phyloP scores from a whole-genome alignment of 768 basidiomycete genomes.

The Pleurotus ostreatus region DNA sequence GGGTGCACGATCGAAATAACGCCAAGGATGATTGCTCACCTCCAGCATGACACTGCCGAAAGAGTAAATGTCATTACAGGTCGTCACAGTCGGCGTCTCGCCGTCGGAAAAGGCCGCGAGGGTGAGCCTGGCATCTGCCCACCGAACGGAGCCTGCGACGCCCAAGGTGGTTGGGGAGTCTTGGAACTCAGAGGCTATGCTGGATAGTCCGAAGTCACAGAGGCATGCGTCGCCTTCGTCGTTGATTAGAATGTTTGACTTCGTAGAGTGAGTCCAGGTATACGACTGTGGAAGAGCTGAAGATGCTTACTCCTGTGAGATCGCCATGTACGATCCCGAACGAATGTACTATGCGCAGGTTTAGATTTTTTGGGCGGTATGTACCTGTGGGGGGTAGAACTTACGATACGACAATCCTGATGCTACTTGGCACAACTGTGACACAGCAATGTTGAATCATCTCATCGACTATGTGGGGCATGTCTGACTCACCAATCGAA shows the following conservation, averaged over 20 bases:
- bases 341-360: constrained; percentile 27
- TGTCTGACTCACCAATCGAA: constrained; percentile 25
- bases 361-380: not conserved
- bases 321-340: constrained; percentile 38
- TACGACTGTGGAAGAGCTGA: not conserved
- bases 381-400: constrained; percentile 7
- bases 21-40: constrained; percentile 17
- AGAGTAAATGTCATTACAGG: constrained; percentile 41
- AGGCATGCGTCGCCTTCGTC: constrained; percentile 36
- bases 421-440: constrained; percentile 33
- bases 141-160: constrained; percentile 41
- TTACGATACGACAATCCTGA: constrained; percentile 35
- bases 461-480: too few species aligned
- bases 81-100: constrained; percentile 18
- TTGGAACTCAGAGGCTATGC: constrained; percentile 29
- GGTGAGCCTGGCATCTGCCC: constrained; percentile 39
- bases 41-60: constrained; percentile 43
- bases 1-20: not conserved
- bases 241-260: constrained; percentile 46
- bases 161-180: constrained; percentile 23
- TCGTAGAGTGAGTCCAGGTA: too few species aligned
- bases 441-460: not conserved
- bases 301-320: constrained; percentile 32
- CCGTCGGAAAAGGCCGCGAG: constrained; percentile 16
- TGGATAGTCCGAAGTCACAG: constrained; percentile 45